These are phyloP conservation scores for Stramenopiles sp. DNA, from an alignment of 352 stramenopile genomes.

Conservation along the genomic window DNA sequence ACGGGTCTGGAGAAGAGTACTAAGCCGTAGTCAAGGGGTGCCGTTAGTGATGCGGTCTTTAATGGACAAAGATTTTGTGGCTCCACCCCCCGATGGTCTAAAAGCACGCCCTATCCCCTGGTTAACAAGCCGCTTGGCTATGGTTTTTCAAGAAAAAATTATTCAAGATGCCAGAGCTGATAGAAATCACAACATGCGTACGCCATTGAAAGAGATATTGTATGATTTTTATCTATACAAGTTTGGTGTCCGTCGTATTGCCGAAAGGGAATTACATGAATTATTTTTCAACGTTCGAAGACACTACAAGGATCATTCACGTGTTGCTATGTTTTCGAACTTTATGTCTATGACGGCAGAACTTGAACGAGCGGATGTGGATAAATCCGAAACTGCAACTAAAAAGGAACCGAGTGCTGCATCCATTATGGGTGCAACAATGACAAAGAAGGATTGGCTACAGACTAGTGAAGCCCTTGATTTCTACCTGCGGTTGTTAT, in stretches of 20 bases:
- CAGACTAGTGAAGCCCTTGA: background rate
- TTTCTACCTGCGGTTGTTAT: background rate
- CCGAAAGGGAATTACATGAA: background rate
- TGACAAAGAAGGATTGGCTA: background rate
- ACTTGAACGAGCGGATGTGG: background rate
- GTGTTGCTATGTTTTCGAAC: constrained; percentile 39
- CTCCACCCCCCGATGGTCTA: background rate
- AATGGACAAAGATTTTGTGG: constrained; percentile 31
- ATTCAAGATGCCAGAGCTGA: constrained; percentile 34
- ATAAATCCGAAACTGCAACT: background rate
- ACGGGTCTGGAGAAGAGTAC: constrained; percentile 38
- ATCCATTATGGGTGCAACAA: background rate
- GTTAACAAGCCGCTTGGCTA: constrained; percentile 27
- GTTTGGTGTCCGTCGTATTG: background rate
- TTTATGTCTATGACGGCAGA: constrained; percentile 37
- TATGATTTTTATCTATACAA: constrained; percentile 1
- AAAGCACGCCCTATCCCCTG: constrained; percentile 34
- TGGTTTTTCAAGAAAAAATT: constrained; percentile 31
- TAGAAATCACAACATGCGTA: background rate
- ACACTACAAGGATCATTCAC: constrained; percentile 27
- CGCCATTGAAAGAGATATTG: background rate
- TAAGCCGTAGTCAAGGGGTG: constrained; percentile 38
- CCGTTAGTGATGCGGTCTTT: constrained; percentile 46
- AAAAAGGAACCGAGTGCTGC: background rate
- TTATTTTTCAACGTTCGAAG: constrained; percentile 49